Evolutionary conservation across 306 rosid genomes (phyloP), one percentile per base, ranked within the genome.

Genomic region (Adenanthera pavonina): DNA sequence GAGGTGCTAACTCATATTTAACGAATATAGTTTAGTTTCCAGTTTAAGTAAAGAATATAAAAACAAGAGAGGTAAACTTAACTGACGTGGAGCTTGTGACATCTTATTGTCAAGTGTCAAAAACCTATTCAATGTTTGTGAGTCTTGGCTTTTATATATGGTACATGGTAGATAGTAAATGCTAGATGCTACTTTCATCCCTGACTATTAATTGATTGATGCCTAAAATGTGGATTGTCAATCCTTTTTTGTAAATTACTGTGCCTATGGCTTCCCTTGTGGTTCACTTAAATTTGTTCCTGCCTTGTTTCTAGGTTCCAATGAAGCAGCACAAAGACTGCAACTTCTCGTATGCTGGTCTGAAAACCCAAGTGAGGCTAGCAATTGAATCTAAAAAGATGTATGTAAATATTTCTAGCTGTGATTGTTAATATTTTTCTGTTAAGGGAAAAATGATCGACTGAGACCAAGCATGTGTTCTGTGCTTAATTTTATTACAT

Each of bases 311-410:
- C 52, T 75, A 93, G 99, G 89, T 82, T 85, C 99, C 99, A 60
- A 95, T 95, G 99, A 93, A 85, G 86, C 99, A 93, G 85, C 99
- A 95, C 81, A 95, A 95, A 88, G 99, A 93, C 86, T 95, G 99
- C 89, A 95, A 95, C 87, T 93, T 95, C 85, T 95, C 97, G 6
- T 95, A 95, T 7, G 98, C 97, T 77, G 99, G 99, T 86, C 89
- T 95, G 81, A 95, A 95, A 89, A 95, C 97, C 80, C 99, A 95
- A 95, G 97, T 93, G 85, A 89, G 95, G 86, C 89, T 92, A 86
- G 97, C 97, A 36, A 93, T 95, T 84, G 93, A 91, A 88, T 88
- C 99, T 69, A 88, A 74, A 84, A 89, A 91, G 82, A 91, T 95
- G 99, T 93, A 90, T 53, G 97, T 86, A 44, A 44, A 67, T 76